Conservation (phyloP, 192 early-diverging fungal genomes). For the Rhizophagus prolifer region DNA sequence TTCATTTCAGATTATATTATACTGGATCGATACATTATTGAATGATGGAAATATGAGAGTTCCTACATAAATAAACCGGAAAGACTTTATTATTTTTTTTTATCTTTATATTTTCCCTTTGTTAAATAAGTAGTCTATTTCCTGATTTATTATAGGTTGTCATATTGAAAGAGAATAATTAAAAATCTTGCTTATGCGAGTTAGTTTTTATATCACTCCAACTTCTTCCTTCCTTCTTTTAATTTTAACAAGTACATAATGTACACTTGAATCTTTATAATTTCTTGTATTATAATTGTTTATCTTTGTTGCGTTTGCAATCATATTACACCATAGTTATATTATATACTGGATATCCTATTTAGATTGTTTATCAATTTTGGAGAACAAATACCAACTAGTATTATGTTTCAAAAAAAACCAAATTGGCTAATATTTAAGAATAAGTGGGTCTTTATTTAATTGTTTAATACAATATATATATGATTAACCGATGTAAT, state of each 20-base stretch:
- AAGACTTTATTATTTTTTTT: neutral
- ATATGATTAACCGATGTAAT: no score
- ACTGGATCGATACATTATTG: constrained; percentile 24
- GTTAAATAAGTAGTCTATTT: neutral
- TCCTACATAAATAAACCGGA: constrained; percentile 10
- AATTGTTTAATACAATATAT: no score
- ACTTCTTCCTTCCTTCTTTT: neutral
- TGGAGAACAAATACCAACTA: constrained; percentile 1
- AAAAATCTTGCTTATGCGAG: neutral
- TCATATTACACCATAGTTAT: neutral
- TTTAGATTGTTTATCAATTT: neutral
- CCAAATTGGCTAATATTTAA: neutral
- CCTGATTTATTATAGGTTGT: neutral
- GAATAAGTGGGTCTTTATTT: neutral
- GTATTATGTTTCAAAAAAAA: neutral
- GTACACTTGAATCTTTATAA: constrained; percentile 1
- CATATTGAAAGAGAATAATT: neutral
- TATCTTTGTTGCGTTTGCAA: neutral
- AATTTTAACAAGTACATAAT: neutral
- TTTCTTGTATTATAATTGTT: constrained; percentile 25
- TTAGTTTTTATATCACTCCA: neutral
- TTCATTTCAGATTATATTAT: constrained; percentile 22
- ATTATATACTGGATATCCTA: neutral
- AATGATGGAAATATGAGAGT: constrained; percentile 23
- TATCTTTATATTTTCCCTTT: neutral